These are phyloP conservation scores for Cicer arietinum DNA, from an alignment of 306 rosid species.

Conservation along the genomic window DNA sequence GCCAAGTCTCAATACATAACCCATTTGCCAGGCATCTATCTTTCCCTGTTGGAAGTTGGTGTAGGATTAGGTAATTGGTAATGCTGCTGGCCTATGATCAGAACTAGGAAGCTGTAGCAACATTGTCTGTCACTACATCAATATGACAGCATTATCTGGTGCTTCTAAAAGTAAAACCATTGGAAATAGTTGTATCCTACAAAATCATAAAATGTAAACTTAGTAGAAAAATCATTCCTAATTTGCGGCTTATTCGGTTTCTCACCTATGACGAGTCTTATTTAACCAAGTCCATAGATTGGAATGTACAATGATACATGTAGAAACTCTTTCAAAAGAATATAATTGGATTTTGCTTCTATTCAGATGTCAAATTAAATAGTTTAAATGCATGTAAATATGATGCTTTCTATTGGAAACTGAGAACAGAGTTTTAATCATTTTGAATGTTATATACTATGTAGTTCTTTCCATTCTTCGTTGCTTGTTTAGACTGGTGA, in stretches of 20 bases:
- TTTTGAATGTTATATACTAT: slow-evolving; percentile 19
- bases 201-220: slow-evolving; percentile 10
- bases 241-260: slow-evolving; percentile 6
- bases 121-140: background rate
- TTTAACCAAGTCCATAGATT: slow-evolving; percentile 20
- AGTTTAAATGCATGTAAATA: background rate
- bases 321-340: background rate
- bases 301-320: slow-evolving; percentile 5
- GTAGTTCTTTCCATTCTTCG: slow-evolving; percentile 12
- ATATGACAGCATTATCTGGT: background rate
- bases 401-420: background rate
- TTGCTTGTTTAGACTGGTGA: slow-evolving; percentile 18
- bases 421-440: background rate
- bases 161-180: slow-evolving; percentile 18
- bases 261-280: slow-evolving; percentile 21
- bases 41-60: background rate
- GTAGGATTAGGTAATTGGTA: slow-evolving; percentile 10
- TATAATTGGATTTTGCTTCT: slow-evolving; percentile 20
- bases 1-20: no score
- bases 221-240: slow-evolving; percentile 4
- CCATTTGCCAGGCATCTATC: background rate
- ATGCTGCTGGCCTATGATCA: slow-evolving; percentile 1
- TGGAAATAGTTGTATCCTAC: background rate
- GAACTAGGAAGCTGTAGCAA: slow-evolving; percentile 10
- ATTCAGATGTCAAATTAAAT: slow-evolving; percentile 19